Base-by-base conservation (phyloP, 2,329 filamentous ascomycete species). In the Aspergillus pseudonomiae region DNA sequence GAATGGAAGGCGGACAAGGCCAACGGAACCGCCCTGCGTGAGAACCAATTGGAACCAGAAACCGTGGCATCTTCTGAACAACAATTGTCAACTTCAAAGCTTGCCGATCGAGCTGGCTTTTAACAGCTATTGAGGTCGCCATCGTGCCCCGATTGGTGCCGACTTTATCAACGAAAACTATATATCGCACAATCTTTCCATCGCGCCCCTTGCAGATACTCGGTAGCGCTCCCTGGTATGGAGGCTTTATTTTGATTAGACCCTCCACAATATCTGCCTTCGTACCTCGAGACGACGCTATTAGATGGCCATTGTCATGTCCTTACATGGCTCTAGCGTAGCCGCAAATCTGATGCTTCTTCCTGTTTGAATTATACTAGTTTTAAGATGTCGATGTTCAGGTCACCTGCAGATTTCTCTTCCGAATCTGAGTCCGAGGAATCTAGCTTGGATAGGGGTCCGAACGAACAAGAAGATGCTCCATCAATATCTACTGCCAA, bases 351-450 rank as follows among this genome's bases (percentile, higher is more conserved):
- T 55, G 34, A 59, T 59, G 32, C 30, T 36, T 26, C 34, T 52
- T 30, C 48, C n/a, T 16, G 24, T n/a, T 58, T 28, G 16, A 39
- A 24, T 26, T 12, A 50, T 36, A 57, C 28, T 19, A 52, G 55
- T 45, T 32, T 57, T 64, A 74, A 64, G 5, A 79, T 79, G 76
- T 80, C 78, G 24, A 74, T 80, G 73, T 80, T 80, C 64, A 74
- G 73, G 60, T 74, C 78, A 58, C 72, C 78, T 34, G 73, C 73
- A 30, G 79, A 80, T 39, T 75, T 77, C 7, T 78, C 76, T 7
- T 79, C 77, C 5, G 75, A 77, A 50, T 71, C 74, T 11, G 70
- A 75, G 56, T 73, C 71, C 5, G 71, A 65, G 19, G 70, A 75
- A 55, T 73, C 71, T 4, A 70, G 65, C n/a, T 71, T 71, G 0